Base-by-base conservation (phyloP, 1,139 yeast genomes). In the Geotrichum bryndzae region DNA sequence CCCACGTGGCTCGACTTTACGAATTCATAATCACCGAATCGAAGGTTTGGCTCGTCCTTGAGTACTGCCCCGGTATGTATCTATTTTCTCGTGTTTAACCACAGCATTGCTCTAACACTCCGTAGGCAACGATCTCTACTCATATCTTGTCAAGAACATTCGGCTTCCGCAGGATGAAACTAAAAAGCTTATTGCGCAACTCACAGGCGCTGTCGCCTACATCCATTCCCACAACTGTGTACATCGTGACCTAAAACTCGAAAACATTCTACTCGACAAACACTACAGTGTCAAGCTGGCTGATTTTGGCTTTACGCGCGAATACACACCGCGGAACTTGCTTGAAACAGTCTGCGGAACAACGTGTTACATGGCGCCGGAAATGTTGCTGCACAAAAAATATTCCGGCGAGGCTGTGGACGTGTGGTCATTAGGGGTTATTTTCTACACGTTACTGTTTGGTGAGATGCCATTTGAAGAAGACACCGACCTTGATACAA, bases 321-420 rank as follows among this genome's bases (percentile, higher is more conserved):
- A 83, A 65, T 76, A 90, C 67, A 80, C 80, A 63, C 41, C 41
- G n/a, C 41, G 41, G 41, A 35, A 35, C 41, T 15, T 35, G 81
- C 79, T 92, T 63, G 86, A 84, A 35, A 80, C 88, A 35, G 86
- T 89, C 57, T 97, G 97, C 0, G 97, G 97, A 0, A 87, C 96
- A 1, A 85, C 90, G 74, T 96, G 97, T 1, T 91, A 91, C 72
- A 96, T 96, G 5, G 97, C 97, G 0, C 97, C 97, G 0, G 97
- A 91, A 72, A 94, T 91, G 4, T 79, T 91, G 46, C 74, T 82
- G 57, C 96, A 91, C 74, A 95, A 1, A 96, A 96, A 2, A 88
- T 88, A 70, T 84, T 89, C 0, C 95, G 95, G 96, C 54, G 90
- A 88, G 71, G 92, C 91, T 57, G 98, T 96, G 73, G 97, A 92